Conservation (phyloP, 805 yeast species). For the Metschnikowia hibisci region DNA sequence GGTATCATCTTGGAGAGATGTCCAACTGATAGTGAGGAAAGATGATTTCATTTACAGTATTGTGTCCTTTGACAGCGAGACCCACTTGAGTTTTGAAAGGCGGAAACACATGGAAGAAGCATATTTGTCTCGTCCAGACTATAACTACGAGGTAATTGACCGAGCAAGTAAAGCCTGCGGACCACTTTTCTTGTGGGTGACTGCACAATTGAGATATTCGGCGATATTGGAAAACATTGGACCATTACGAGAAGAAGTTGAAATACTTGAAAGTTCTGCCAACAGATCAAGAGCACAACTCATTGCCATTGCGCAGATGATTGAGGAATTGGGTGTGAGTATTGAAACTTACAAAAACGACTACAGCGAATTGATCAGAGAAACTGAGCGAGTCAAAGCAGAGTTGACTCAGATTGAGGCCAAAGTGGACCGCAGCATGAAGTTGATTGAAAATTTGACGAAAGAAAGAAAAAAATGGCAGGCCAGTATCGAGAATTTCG, state of each 20-base stretch:
- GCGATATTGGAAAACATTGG: conserved; percentile 64
- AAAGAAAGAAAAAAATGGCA: conserved; percentile 75
- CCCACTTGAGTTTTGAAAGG: conserved; percentile 51
- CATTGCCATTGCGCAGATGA: conserved; percentile 77
- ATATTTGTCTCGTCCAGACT: conserved; percentile 62
- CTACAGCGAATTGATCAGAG: conserved; percentile 74
- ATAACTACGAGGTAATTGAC: conserved; percentile 67
- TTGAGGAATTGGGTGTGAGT: conserved; percentile 62
- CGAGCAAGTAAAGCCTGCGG: conserved; percentile 96
- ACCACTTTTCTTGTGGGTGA: conserved; percentile 83
- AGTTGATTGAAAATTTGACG: conserved; percentile 59
- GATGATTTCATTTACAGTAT: conserved; percentile 87
- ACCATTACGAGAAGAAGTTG: conserved; percentile 70
- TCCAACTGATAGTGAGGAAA: conserved; percentile 69
- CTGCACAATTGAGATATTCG: conserved; percentile 81
- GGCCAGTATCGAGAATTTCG: conserved; percentile 50
- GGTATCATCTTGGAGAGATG: conserved; percentile 72
- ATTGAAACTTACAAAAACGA: conserved; percentile 63
- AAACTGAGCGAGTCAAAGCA: conserved; percentile 66
- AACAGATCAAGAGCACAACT: conserved; percentile 62
- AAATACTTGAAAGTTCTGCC: conserved; percentile 54
- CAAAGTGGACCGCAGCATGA: conserved; percentile 60
- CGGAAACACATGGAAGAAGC: conserved; percentile 52
- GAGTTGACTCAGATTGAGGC: conserved; percentile 62
- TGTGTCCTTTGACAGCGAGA: conserved; percentile 65